Evolutionary conservation across 2,329 filamentous ascomycete genomes (phyloP).

Genomic region (Chrysosporium queenslandicum): DNA sequence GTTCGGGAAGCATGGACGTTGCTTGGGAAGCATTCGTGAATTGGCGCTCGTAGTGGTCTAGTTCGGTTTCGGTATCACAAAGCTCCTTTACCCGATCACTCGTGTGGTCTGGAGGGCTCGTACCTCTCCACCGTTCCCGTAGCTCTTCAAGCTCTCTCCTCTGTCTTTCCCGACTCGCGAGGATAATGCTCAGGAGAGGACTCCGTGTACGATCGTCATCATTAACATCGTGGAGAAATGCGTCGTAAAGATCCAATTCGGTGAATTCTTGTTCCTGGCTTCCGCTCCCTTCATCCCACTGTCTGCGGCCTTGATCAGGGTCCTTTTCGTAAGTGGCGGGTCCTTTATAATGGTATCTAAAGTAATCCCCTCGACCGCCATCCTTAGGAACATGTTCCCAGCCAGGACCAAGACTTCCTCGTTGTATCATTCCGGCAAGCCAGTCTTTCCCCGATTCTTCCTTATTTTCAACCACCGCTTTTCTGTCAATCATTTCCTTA

Average conservation of each 20-base stretch:
- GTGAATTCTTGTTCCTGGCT: conserved; percentile 28
- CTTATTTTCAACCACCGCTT: conserved; percentile 20
- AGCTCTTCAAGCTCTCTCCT: conserved; percentile 20
- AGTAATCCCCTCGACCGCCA: conserved; percentile 14
- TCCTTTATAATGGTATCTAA: conserved; percentile 11
- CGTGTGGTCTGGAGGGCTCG: conserved; percentile 17
- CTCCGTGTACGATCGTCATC: conserved; percentile 27
- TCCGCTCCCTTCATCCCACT: conserved; percentile 27
- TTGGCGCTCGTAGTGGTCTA: conserved; percentile 12
- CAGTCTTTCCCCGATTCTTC: conserved; percentile 31
- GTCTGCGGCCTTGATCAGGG: conserved; percentile 19
- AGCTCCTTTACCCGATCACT: background rate
- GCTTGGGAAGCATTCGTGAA: background rate
- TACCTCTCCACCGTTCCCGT: conserved; percentile 11
- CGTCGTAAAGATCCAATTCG: conserved; percentile 47
- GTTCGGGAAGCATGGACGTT: background rate
- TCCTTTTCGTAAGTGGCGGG: background rate
- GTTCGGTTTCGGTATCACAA: conserved; percentile 3
- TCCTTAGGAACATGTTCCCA: conserved; percentile 29
- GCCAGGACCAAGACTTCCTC: conserved; percentile 34
- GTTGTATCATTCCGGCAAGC: conserved; percentile 32
- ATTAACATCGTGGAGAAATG: conserved; percentile 34
- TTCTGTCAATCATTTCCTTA: conserved; percentile 32
- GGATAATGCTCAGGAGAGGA: conserved; percentile 28
- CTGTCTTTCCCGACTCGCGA: conserved; percentile 25